These are phyloP conservation scores for Trichoderma koningii DNA, from an alignment of 2,329 filamentous ascomycete species.

Conservation along the genomic window DNA sequence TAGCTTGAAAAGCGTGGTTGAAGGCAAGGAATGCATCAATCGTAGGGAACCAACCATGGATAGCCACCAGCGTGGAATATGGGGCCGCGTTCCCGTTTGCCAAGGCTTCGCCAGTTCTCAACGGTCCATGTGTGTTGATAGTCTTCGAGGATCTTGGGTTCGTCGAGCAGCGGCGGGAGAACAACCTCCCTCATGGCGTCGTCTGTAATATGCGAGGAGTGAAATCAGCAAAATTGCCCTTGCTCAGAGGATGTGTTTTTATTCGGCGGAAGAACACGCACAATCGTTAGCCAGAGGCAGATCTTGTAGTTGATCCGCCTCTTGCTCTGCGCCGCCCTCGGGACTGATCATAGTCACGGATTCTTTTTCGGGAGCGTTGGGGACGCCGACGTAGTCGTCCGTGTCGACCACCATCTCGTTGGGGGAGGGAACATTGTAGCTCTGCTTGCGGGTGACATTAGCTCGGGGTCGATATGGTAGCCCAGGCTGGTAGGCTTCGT, in stretches of 20 bases:
- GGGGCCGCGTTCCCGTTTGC: conserved; percentile 83
- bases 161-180: conserved; percentile 70
- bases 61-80: conserved; percentile 81
- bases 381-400: conserved; percentile 56
- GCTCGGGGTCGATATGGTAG: conserved; percentile 33
- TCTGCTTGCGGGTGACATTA: conserved; percentile 42
- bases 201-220: conserved; percentile 49
- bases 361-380: conserved; percentile 53
- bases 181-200: conserved; percentile 84
- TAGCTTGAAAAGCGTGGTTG: conserved; percentile 24
- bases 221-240: conserved; percentile 28
- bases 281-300: conserved; percentile 55
- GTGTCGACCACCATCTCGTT: conserved; percentile 60
- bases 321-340: conserved; percentile 52
- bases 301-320: conserved; percentile 51
- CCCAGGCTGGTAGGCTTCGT: conserved; percentile 30
- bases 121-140: conserved; percentile 83
- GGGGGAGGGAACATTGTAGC: conserved; percentile 57
- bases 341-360: conserved; percentile 58
- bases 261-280: conserved; percentile 41
- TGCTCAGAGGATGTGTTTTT: not conserved
- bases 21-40: conserved; percentile 23
- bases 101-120: conserved; percentile 73
- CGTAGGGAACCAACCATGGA: conserved; percentile 69
- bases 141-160: conserved; percentile 79